phyloP scores from a whole-genome alignment of 768 basidiomycete genomes.

The Ramaria rubella region DNA sequence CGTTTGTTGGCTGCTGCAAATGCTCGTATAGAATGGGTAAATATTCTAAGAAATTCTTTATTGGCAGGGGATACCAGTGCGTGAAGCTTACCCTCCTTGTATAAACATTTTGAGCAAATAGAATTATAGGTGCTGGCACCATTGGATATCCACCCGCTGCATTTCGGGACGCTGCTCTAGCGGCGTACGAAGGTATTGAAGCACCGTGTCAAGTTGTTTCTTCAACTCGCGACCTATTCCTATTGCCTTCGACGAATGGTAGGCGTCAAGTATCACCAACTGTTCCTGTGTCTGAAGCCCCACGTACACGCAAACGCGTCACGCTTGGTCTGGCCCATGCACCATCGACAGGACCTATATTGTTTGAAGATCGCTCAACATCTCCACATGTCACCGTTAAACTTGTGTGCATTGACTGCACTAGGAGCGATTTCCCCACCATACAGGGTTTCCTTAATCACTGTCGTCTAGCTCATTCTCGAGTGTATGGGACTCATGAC shows the following conservation, averaged over 20 bases:
- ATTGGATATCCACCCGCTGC: background rate
- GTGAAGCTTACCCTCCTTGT: background rate
- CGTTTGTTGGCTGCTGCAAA: conserved; percentile 36
- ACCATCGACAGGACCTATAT: background rate
- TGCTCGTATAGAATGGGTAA: conserved; percentile 42
- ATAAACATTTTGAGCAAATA: background rate
- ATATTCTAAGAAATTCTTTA: conserved; percentile 33
- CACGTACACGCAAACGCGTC: conserved; percentile 24
- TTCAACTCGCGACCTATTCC: conserved; percentile 26
- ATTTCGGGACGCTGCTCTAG: conserved; percentile 35
- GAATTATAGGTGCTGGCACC: background rate
- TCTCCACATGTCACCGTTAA: conserved; percentile 28
- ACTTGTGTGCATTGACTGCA: conserved; percentile 39
- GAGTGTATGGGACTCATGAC: conserved; percentile 46
- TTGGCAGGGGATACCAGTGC: conserved; percentile 15
- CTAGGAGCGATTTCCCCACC: conserved; percentile 42
- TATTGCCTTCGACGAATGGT: conserved; percentile 15
- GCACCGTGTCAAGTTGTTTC: conserved; percentile 30
- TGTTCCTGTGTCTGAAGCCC: conserved; percentile 17
- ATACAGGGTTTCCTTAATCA: conserved; percentile 49
- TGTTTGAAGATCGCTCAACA: conserved; percentile 14
- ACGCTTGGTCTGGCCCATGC: conserved; percentile 17
- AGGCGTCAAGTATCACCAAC: conserved; percentile 15
- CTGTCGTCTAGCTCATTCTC: conserved; percentile 41
- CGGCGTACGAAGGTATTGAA: conserved; percentile 38